Percentiles rank a stretch among this genome's conserved stretches.
phyloP scores from a whole-genome alignment of 1,284 basidiomycete species.

The Malassezia vespertilionis region DNA sequence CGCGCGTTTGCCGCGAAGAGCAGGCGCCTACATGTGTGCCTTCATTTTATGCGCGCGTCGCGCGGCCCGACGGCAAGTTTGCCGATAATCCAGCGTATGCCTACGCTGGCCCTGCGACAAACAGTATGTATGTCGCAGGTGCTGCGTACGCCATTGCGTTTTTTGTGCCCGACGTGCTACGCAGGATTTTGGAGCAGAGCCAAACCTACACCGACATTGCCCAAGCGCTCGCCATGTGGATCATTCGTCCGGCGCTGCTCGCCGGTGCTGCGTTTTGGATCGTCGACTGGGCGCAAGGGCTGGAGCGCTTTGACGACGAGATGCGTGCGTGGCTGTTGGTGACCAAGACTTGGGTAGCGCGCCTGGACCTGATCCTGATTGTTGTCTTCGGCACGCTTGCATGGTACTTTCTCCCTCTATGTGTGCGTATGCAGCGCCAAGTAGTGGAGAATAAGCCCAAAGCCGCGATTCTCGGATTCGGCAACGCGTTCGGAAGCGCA shows the following conservation, averaged over 20 bases:
- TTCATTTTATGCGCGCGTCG: constrained; percentile 51
- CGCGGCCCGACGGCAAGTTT: constrained; percentile 9
- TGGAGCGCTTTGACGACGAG: constrained; percentile 11
- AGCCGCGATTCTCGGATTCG: constrained; percentile 62
- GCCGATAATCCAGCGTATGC: constrained; percentile 19
- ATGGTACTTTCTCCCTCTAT: constrained; percentile 40
- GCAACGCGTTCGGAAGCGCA: constrained; percentile 76
- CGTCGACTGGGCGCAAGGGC: constrained; percentile 26
- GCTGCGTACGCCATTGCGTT: constrained; percentile 27
- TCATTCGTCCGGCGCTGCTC: constrained; percentile 34
- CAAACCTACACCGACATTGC: constrained; percentile 30
- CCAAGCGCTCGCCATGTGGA: constrained; percentile 23
- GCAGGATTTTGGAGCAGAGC: constrained; percentile 19
- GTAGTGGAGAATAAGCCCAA: constrained; percentile 7
- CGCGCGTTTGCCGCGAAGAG: constrained; percentile 82
- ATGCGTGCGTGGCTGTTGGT: constrained; percentile 15
- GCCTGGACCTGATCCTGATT: constrained; percentile 19
- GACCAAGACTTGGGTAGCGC: constrained; percentile 24
- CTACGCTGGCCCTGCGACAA: constrained; percentile 18
- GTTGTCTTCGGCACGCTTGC: constrained; percentile 19
- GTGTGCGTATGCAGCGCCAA: constrained; percentile 18
- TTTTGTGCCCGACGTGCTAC: constrained; percentile 20
- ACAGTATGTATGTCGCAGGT: constrained; percentile 23
- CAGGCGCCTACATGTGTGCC: constrained; percentile 71
- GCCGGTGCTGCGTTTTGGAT: constrained; percentile 33